These are phyloP conservation scores for Globisporangium okanoganense DNA, from an alignment of 352 stramenopile genomes.

Conservation along the genomic window DNA sequence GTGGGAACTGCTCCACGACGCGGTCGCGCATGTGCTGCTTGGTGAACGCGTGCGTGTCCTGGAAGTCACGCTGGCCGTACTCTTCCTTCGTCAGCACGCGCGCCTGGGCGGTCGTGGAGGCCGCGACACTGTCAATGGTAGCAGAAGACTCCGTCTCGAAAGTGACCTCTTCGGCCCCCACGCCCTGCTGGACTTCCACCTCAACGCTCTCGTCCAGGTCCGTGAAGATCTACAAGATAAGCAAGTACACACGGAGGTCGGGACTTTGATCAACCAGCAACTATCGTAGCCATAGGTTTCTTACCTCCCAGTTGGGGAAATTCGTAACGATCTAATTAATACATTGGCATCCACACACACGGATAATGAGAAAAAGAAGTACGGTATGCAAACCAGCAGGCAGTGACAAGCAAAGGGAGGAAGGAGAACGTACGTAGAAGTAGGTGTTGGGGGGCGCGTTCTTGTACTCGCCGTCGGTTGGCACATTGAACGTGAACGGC, in stretches of 20 bases:
- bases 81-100: constrained; percentile 51
- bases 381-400: not conserved
- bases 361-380: not conserved
- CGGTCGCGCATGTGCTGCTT: constrained; percentile 60
- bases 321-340: constrained; percentile 7
- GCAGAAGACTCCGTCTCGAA: constrained; percentile 25
- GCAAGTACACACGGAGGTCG: not conserved
- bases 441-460: constrained; percentile 44
- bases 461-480: constrained; percentile 42
- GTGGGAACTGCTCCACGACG: constrained; percentile 60
- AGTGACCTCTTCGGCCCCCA: constrained; percentile 48
- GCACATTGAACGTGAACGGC: constrained; percentile 60
- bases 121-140: not conserved
- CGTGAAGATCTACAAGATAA: constrained; percentile 47
- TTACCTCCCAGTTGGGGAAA: constrained; percentile 15
- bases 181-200: constrained; percentile 41
- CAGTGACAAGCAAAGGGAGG: not conserved
- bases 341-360: not conserved
- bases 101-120: constrained; percentile 7
- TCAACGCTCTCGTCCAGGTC: constrained; percentile 39
- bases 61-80: constrained; percentile 50
- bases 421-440: constrained; percentile 38
- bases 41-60: constrained; percentile 46
- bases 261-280: not conserved
- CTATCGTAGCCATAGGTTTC: not conserved